Conservation (phyloP, 2,329 filamentous ascomycete species). For the Fusarium continuum region DNA sequence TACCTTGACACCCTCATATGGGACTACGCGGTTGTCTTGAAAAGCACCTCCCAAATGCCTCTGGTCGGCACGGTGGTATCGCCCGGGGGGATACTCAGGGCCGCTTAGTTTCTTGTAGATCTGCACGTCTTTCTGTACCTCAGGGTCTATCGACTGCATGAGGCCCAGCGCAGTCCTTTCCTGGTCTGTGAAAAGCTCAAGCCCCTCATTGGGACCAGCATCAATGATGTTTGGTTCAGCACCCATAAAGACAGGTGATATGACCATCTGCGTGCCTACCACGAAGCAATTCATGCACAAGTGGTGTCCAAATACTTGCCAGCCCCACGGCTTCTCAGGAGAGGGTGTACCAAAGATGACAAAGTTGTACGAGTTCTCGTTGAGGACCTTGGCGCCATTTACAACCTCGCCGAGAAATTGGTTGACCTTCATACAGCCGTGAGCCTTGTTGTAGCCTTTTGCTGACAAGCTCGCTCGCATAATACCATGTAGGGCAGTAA, state of each 20-base stretch:
- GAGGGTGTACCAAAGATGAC: conserved; percentile 72
- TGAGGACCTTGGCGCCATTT: conserved; percentile 67
- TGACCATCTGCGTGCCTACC: conserved; percentile 68
- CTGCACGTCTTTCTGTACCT: not conserved
- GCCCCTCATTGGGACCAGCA: conserved; percentile 66
- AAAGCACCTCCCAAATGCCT: conserved; percentile 79
- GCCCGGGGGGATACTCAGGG: conserved; percentile 67
- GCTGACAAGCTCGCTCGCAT: conserved; percentile 68
- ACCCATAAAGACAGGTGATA: conserved; percentile 79
- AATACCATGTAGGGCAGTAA: conserved; percentile 62
- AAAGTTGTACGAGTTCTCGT: conserved; percentile 79
- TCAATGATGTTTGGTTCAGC: conserved; percentile 81
- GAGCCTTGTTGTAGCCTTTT: conserved; percentile 74
- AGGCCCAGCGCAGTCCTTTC: conserved; percentile 69
- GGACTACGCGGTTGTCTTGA: conserved; percentile 77
- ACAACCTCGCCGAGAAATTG: conserved; percentile 76
- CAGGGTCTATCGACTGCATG: conserved; percentile 64
- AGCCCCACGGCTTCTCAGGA: conserved; percentile 70
- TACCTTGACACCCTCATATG: conserved; percentile 72
- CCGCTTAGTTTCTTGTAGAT: conserved; percentile 64
- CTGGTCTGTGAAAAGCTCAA: conserved; percentile 71
- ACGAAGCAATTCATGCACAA: conserved; percentile 76
- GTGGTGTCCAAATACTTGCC: conserved; percentile 79
- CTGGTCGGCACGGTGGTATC: conserved; percentile 83
- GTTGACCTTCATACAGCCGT: conserved; percentile 75